Evolutionary conservation across 192 early-diverging fungal genomes (phyloP).

Genomic region (Backusella sp.): DNA sequence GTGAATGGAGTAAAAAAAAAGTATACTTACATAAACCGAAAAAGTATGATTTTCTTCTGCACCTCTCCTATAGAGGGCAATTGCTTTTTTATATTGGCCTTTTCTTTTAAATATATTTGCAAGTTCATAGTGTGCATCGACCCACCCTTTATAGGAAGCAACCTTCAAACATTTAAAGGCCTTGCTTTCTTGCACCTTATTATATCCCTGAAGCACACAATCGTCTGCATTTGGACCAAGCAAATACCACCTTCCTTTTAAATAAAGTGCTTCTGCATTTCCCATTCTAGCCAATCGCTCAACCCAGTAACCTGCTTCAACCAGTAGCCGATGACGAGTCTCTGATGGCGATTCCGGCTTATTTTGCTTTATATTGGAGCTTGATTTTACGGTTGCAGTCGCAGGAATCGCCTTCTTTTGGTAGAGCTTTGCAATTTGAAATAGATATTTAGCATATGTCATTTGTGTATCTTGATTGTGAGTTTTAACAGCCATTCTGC

Average conservation of each 20-base stretch:
- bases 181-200: constrained; percentile 59
- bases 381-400: not conserved
- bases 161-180: constrained; percentile 62
- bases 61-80: constrained; percentile 69
- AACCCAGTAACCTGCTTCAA: constrained; percentile 75
- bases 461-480: constrained; percentile 71
- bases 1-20: not conserved
- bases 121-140: constrained; percentile 66
- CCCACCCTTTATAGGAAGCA: constrained; percentile 63
- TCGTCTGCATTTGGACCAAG: constrained; percentile 40
- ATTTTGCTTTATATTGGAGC: not conserved
- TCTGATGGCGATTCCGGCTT: constrained; percentile 15
- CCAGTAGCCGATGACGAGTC: constrained; percentile 38
- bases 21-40: constrained; percentile 59
- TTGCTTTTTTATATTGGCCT: constrained; percentile 58
- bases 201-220: constrained; percentile 36
- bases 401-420: constrained; percentile 9
- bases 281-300: constrained; percentile 67
- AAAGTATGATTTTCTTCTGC: constrained; percentile 62
- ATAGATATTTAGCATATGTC: constrained; percentile 74
- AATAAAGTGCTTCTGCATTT: constrained; percentile 71
- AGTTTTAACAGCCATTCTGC: constrained; percentile 75
- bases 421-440: constrained; percentile 60
- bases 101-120: constrained; percentile 63
- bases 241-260: constrained; percentile 72